Conservation (phyloP, 805 yeast species). For the Candida nitratophila region DNA sequence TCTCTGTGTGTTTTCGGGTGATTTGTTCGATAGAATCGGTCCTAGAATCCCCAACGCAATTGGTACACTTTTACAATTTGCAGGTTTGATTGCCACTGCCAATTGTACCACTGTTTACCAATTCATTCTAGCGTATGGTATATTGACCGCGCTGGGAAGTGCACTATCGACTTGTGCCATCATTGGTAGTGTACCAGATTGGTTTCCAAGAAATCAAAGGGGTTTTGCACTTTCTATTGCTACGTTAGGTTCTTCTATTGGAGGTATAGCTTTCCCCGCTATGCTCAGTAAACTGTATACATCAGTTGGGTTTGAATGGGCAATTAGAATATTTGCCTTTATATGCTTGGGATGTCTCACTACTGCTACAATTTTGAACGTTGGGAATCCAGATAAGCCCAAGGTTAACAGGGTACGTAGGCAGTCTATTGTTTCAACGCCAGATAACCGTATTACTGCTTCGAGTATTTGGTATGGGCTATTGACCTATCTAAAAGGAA, state of each 20-base stretch:
- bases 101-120: constrained; percentile 34
- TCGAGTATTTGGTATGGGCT: not conserved
- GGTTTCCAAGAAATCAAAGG: constrained; percentile 42
- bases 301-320: constrained; percentile 47
- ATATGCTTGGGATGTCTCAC: constrained; percentile 24
- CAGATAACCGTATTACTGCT: not conserved
- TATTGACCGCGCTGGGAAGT: constrained; percentile 33
- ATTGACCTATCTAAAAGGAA: constrained; percentile 5
- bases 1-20: constrained; percentile 31
- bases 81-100: constrained; percentile 33
- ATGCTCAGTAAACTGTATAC: constrained; percentile 38
- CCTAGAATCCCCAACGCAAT: constrained; percentile 27
- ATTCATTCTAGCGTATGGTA: constrained; percentile 40
- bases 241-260: constrained; percentile 45
- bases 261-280: constrained; percentile 45
- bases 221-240: constrained; percentile 53
- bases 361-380: constrained; percentile 10
- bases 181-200: constrained; percentile 50
- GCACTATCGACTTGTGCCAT: constrained; percentile 47
- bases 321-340: constrained; percentile 42
- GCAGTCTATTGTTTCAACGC: not conserved
- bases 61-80: constrained; percentile 26
- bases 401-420: constrained; percentile 14
- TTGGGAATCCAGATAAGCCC: constrained; percentile 30
- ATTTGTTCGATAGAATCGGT: constrained; percentile 35